Evolutionary conservation across 495 filamentous ascomycete genomes (phyloP).

Genomic region (Haplographium delicatum): DNA sequence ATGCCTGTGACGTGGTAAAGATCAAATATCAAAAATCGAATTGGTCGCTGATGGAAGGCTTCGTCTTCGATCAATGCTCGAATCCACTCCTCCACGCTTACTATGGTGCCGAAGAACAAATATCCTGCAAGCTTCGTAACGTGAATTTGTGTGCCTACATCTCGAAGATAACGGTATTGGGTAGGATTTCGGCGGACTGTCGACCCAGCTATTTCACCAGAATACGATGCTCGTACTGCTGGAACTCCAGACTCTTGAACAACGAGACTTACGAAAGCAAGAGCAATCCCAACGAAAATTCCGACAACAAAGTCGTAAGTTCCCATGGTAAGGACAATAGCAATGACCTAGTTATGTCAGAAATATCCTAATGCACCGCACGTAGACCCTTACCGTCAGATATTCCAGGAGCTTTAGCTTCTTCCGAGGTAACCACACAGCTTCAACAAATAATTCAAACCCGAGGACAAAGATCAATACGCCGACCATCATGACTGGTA

Average conservation of each 20-base stretch:
- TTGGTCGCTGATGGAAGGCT: constrained; percentile 66
- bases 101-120: constrained; percentile 95
- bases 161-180: constrained; percentile 77
- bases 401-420: constrained; percentile 84
- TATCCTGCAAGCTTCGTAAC: constrained; percentile 89
- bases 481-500: constrained; percentile 95
- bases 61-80: constrained; percentile 76
- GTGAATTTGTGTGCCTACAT: constrained; percentile 81
- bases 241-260: constrained; percentile 86
- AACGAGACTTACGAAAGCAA: constrained; percentile 86
- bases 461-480: constrained; percentile 90
- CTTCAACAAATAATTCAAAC: constrained; percentile 83
- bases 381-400: constrained; percentile 56
- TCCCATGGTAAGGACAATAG: constrained; percentile 95
- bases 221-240: constrained; percentile 80
- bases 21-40: constrained; percentile 87
- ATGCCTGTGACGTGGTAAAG: constrained; percentile 84
- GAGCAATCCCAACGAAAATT: constrained; percentile 83
- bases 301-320: constrained; percentile 93
- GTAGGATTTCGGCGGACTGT: constrained; percentile 87
- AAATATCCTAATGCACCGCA: constrained; percentile 10
- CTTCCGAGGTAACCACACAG: constrained; percentile 80
- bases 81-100: constrained; percentile 84
- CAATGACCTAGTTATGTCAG: constrained; percentile 56
- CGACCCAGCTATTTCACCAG: constrained; percentile 79